phyloP scores from a whole-genome alignment of 768 basidiomycete species.

The Zangia roseola region DNA sequence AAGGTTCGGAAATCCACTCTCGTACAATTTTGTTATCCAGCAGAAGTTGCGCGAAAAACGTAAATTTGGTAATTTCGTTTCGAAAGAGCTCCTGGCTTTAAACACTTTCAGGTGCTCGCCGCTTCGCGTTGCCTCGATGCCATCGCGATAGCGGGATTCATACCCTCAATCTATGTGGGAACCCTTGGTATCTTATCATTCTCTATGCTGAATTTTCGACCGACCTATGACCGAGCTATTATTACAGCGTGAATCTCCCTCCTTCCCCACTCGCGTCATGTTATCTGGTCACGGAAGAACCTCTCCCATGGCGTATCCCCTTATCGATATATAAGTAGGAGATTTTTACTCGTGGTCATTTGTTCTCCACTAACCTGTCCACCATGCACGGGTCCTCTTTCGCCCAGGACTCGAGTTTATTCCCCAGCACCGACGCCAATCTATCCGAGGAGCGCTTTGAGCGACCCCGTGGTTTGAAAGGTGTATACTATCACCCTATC shows the following conservation, averaged over 20 bases:
- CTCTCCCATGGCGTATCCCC: background rate
- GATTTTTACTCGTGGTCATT: background rate
- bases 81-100: no score
- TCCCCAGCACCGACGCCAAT: background rate
- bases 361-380: background rate
- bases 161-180: background rate
- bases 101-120: no score
- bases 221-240: slow-evolving; percentile 1
- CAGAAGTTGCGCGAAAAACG: no score
- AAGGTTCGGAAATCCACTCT: no score
- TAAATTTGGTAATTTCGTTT: no score
- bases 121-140: no score
- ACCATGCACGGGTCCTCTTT: background rate
- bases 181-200: background rate
- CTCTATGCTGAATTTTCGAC: no score
- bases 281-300: background rate
- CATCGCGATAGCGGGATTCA: background rate
- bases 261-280: background rate
- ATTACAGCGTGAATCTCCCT: background rate
- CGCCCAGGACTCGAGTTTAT: slow-evolving; percentile 1
- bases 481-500: slow-evolving; percentile 55
- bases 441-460: slow-evolving; percentile 31
- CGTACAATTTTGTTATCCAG: no score
- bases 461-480: slow-evolving; percentile 49
- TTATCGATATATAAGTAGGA: slow-evolving; percentile 6